Evolutionary conservation across 306 rosid genomes (phyloP), one percentile per base, ranked within the genome.

Genomic region (Vigna reflexopilosa): DNA sequence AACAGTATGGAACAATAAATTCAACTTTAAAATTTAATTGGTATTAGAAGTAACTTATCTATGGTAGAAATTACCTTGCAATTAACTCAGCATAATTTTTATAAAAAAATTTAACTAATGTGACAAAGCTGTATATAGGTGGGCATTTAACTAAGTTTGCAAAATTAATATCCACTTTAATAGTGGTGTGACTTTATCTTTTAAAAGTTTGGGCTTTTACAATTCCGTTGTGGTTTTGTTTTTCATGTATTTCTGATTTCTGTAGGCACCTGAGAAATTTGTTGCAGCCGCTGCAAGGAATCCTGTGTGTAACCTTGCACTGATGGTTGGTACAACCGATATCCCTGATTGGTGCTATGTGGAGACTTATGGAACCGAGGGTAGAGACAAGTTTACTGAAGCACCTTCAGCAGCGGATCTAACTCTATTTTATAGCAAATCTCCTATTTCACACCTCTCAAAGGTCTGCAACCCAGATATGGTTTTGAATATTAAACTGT

Each of bases 291-390:
- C 85, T 26, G 89, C 79, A 8, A 88, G 93, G 73, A 94, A 92
- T 83, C 98, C 97, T 24, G 97, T 83, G 42, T 92, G 98, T 80
- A 92, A 87, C 81, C 70, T 95, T 58, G 82, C 97, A 3, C 81
- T 88, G 83, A 95, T 95, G 98, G 90, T 89, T 76, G 93, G 98
- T 78, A 91, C 89, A 54, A 73, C 88, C 73, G 98, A 95, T 85
- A 92, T 93, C 62, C 97, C 98, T 68, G 98, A 92, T 19, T 95
- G 98, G 98, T 84, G 91, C 88, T 95, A 83, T 81, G 90, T 89
- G 20, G 97, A 91, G 87, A 57, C 86, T 75, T 92, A 70, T 84
- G 98, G 97, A 78, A 77, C 79, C 56, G 72, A 28, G 19, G 90
- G 92, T 40, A 85, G 62, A 74, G 79, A 82, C 69, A 71, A 52